These are phyloP conservation scores for Microsporum audouinii DNA, from an alignment of 2,329 filamentous ascomycete species.

Conservation along the genomic window DNA sequence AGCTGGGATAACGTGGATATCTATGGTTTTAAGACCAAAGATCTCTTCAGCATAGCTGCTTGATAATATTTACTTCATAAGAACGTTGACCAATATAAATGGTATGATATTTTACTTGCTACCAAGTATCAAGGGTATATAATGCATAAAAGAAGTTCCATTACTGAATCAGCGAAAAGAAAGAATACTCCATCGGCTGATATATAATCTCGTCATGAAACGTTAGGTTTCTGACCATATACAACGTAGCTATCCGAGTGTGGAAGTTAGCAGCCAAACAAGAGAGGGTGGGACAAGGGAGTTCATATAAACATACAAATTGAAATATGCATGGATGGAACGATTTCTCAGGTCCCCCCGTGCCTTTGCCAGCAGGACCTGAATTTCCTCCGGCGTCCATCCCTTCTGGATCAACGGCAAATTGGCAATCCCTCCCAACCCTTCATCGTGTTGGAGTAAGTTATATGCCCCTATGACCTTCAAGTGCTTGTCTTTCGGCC, in stretches of 20 bases:
- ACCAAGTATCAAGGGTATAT: too few relatives aligned
- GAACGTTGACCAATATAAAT: too few relatives aligned
- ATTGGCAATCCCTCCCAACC: constrained; percentile 22
- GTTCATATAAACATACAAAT: constrained; percentile 17
- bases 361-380: constrained; percentile 23
- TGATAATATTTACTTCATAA: too few relatives aligned
- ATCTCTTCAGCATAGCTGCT: too few relatives aligned
- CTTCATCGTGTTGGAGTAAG: constrained; percentile 18
- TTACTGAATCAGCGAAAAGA: background rate
- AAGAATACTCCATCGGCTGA: background rate
- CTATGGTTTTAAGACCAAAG: too few relatives aligned
- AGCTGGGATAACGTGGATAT: too few relatives aligned
- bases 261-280: background rate
- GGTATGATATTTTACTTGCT: too few relatives aligned
- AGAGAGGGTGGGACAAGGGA: background rate
- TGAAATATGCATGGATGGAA: constrained; percentile 23
- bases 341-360: constrained; percentile 25
- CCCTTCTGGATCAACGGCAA: constrained; percentile 19
- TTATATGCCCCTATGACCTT: constrained; percentile 21
- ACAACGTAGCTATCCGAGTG: constrained; percentile 12
- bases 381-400: constrained; percentile 22
- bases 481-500: constrained; percentile 20
- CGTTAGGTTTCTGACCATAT: constrained; percentile 12
- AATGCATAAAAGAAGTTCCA: background rate
- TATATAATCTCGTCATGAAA: background rate